These are phyloP conservation scores for Pelargonium fulgidum DNA, from an alignment of 441 rosid genomes.

Conservation along the genomic window DNA sequence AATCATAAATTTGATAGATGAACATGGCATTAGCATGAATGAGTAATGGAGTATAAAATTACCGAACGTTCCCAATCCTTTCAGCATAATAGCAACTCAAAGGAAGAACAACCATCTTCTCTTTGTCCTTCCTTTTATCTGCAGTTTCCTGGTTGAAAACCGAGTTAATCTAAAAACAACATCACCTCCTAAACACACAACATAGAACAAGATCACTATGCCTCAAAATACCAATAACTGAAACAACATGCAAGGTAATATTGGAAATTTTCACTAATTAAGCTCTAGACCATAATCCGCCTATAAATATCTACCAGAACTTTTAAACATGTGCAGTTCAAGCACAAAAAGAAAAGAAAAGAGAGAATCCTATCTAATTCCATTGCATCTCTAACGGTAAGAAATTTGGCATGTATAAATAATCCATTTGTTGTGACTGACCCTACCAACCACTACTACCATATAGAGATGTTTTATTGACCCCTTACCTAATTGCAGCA, in stretches of 20 bases:
- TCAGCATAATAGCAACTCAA: neutral
- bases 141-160: neutral
- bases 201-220: neutral
- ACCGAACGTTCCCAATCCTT: neutral
- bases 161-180: neutral
- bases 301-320: neutral
- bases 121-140: neutral
- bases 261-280: neutral
- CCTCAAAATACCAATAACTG: neutral
- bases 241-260: neutral
- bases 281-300: neutral
- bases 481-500: too few species aligned
- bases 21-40: too few species aligned
- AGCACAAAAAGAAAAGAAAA: neutral
- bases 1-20: neutral
- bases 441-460: too few species aligned
- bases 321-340: neutral
- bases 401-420: neutral
- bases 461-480: too few species aligned
- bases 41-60: neutral
- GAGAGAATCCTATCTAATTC: neutral
- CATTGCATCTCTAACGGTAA: neutral
- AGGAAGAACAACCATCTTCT: too few species aligned
- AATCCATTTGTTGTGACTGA: too few species aligned
- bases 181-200: neutral